Evolutionary conservation across 192 early-diverging fungal genomes (phyloP).

Genomic region (Piromyces finnis): DNA sequence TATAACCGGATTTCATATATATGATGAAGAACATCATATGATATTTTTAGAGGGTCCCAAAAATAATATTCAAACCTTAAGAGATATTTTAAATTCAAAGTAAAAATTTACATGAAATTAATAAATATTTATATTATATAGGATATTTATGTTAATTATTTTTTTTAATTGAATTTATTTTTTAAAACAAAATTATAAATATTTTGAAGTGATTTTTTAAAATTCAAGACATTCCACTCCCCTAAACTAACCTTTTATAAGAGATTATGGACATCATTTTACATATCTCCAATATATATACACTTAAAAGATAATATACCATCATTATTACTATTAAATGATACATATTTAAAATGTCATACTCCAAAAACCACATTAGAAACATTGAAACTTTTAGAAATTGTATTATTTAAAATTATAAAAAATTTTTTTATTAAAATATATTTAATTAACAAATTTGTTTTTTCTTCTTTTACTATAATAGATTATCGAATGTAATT

Average conservation of each 20-base stretch:
- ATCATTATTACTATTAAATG: neutral
- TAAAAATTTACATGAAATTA: neutral
- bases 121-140: too few species aligned
- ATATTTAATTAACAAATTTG: too few species aligned
- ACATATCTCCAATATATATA: neutral
- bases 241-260: neutral
- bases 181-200: too few species aligned
- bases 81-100: neutral
- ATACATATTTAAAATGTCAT: neutral
- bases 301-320: neutral
- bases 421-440: too few species aligned
- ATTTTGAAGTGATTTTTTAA: neutral
- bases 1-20: neutral
- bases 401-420: neutral
- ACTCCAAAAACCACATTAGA: neutral
- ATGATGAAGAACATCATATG: neutral
- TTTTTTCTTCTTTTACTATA: too few species aligned
- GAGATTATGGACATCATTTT: neutral
- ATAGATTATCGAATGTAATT: neutral
- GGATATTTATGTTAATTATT: too few species aligned
- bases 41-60: neutral
- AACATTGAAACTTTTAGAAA: neutral
- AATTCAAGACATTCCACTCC: neutral
- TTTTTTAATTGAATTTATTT: too few species aligned
- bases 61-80: neutral